phyloP scores from a whole-genome alignment of 1,284 basidiomycete genomes.

The Anthracocystis walkeri region DNA sequence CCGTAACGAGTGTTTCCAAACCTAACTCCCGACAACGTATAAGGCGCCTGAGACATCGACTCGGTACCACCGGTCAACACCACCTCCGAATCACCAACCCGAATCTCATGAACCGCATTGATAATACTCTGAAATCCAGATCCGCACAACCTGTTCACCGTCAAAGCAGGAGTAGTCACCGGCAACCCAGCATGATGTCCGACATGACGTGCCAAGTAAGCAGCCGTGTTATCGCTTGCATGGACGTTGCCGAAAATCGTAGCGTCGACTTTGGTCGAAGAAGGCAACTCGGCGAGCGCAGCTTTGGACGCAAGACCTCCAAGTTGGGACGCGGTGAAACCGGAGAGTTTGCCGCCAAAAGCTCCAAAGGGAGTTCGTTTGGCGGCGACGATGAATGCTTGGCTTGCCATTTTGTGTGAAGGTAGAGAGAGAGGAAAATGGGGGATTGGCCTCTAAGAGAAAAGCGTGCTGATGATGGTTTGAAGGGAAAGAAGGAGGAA shows the following conservation, averaged over 20 bases:
- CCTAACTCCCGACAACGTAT: constrained; percentile 69
- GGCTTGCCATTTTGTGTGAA: constrained; percentile 31
- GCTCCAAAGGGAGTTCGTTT: constrained; percentile 74
- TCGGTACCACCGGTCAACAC: constrained; percentile 97
- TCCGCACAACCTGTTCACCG: constrained; percentile 85
- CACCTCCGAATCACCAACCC: constrained; percentile 84
- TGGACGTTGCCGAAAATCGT: constrained; percentile 68
- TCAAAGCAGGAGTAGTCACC: constrained; percentile 73
- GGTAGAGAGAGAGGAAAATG: background rate
- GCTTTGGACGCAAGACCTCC: constrained; percentile 73
- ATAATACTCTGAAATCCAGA: constrained; percentile 95
- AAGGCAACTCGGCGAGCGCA: constrained; percentile 72
- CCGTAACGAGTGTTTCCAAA: constrained; percentile 71
- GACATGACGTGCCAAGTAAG: constrained; percentile 94
- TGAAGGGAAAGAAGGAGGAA: no score
- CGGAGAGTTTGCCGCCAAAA: constrained; percentile 72
- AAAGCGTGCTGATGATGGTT: no score
- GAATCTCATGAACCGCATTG: constrained; percentile 89
- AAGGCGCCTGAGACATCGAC: constrained; percentile 93
- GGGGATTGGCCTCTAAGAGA: no score
- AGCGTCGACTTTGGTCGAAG: constrained; percentile 71
- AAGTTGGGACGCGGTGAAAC: constrained; percentile 68
- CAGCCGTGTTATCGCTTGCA: constrained; percentile 74
- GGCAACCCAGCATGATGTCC: constrained; percentile 82
- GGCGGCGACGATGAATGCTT: constrained; percentile 70